These are phyloP conservation scores for Gloeostereum incarnatum DNA, from an alignment of 768 basidiomycete species.

Conservation along the genomic window DNA sequence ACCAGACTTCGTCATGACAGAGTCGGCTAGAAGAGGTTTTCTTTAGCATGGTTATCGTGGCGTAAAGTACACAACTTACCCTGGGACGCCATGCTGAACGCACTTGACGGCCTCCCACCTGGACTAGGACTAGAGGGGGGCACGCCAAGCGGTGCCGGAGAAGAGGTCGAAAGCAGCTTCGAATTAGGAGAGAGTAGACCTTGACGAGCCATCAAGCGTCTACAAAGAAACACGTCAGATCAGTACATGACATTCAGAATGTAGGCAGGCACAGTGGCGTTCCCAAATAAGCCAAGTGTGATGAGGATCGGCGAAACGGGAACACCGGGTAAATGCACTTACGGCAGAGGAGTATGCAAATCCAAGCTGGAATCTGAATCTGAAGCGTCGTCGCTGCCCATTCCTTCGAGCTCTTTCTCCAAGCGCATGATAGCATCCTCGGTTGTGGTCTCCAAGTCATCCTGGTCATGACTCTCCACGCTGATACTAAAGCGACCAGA, in stretches of 20 bases:
- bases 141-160: constrained; percentile 4
- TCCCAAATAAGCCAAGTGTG: not conserved
- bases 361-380: constrained; percentile 62
- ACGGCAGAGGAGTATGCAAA: constrained; percentile 63
- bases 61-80: constrained; percentile 15
- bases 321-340: constrained; percentile 18
- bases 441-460: not conserved
- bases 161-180: constrained; percentile 36
- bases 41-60: constrained; percentile 5
- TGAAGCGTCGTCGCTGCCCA: constrained; percentile 21
- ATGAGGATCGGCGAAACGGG: constrained; percentile 6
- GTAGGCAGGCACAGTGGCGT: not conserved
- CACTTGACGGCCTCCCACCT: constrained; percentile 23
- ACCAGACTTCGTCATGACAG: constrained; percentile 26
- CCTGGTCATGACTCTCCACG: not conserved
- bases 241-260: not conserved
- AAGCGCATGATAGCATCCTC: constrained; percentile 8
- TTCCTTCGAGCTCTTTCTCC: constrained; percentile 13
- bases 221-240: constrained; percentile 13
- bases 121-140: not conserved
- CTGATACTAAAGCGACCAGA: not conserved
- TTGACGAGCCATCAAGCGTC: constrained; percentile 57
- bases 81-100: constrained; percentile 22
- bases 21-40: constrained; percentile 7
- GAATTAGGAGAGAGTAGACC: constrained; percentile 61